Evolutionary conservation across 192 early-diverging fungal species (phyloP), one percentile per base, ranked within the genome.

Genomic region (Phycomyces nitens): DNA sequence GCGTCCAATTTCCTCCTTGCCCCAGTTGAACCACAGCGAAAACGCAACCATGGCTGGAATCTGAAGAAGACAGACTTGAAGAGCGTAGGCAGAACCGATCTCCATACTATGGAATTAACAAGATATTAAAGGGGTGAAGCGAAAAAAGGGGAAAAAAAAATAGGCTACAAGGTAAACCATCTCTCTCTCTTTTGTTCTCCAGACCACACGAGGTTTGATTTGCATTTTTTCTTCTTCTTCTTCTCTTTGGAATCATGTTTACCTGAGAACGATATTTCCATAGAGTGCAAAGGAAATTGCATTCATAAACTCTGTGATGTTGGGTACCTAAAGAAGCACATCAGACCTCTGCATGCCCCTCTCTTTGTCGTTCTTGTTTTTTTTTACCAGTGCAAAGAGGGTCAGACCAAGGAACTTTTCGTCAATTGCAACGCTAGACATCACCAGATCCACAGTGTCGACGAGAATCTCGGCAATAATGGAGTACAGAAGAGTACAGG

Each of bases 11-110:
- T 76, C 74, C 8, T 62, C 65, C 18, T 62, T 64, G 2, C 67
- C 66, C 44, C 68, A 72, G 23, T 76, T 81, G 62, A 77, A 82
- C 74, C 80, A 88, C 9, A 71, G 80, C 18, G 90, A 93, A 73
- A 94, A 92, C 20, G 81, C 86, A 15, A 96, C 92, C 81, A 99
- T 83, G 11, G 88, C 88, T 2, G 97, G 97, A 68, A 99, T 95
- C 72, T 99, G 97, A 60, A 99, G 79, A 59, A 99, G 76, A n/a
- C 93, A 92, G 7, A 95, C 94, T 70, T 99, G 97, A 50, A 96
- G 84, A 1, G 93, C 92, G 71, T 99, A 99, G 0, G 93, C 93
- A 20, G 94, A 95, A 53, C 92, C 94, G 65, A 99, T 96, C 77
- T 99, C 97, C 69, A 99, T 85, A 18, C 69, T 71, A 21, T 47